Conservation (phyloP, 306 rosid genomes). For the Calophaca sinica region DNA sequence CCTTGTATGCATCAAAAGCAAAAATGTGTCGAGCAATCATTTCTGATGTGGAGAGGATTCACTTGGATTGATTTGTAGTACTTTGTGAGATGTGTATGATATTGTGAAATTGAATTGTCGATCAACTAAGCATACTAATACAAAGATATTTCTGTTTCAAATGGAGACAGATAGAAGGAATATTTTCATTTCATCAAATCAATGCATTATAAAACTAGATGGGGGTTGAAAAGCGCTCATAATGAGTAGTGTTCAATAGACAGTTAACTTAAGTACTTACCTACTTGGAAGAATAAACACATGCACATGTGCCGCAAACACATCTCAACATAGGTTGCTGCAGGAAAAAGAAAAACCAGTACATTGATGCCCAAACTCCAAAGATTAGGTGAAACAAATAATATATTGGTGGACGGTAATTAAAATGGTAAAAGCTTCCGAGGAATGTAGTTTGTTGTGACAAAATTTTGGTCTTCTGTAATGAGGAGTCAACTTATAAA, state of each 20-base stretch:
- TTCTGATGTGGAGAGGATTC: constrained; percentile 15
- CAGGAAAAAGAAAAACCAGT: not conserved
- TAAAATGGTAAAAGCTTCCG: not conserved
- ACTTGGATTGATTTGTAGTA: constrained; percentile 11
- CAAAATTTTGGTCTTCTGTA: not conserved
- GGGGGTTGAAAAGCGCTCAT: not conserved
- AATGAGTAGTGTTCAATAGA: constrained; percentile 16
- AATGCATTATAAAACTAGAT: constrained; percentile 27
- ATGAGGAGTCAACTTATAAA: constrained; percentile 27
- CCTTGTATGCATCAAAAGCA: not conserved
- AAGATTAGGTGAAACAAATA: constrained; percentile 2
- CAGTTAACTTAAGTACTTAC: not conserved
- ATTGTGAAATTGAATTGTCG: constrained; percentile 28
- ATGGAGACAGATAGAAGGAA: constrained; percentile 22
- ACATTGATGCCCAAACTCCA: not conserved
- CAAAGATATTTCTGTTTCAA: constrained; percentile 9
- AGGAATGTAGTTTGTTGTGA: constrained; percentile 28
- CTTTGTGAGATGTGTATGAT: constrained; percentile 10
- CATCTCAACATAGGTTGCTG: constrained; percentile 25
- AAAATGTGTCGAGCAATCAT: not conserved
- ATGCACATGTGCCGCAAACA: not conserved
- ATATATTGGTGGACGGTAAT: not conserved
- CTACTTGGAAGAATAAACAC: not conserved
- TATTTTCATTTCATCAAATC: constrained; percentile 19
- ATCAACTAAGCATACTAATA: not conserved